These are phyloP conservation scores for Nemania diffusa DNA, from an alignment of 2,329 filamentous ascomycete genomes.

Conservation along the genomic window DNA sequence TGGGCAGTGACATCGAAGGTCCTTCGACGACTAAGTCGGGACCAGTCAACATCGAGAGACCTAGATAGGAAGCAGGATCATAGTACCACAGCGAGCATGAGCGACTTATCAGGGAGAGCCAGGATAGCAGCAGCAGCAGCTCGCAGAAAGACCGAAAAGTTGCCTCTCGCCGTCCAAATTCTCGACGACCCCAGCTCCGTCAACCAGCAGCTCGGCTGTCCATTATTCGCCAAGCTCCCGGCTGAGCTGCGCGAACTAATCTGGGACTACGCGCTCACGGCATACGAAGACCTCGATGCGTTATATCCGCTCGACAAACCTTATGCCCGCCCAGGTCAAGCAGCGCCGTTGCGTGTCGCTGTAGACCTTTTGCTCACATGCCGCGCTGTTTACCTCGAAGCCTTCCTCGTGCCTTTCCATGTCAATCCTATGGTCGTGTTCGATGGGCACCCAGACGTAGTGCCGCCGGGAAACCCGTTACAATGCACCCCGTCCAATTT, in stretches of 20 bases:
- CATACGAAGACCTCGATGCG: slow-evolving; percentile 39
- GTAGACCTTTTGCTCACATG: slow-evolving; percentile 43
- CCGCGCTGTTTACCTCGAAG: slow-evolving; percentile 45
- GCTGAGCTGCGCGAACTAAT: slow-evolving; percentile 43
- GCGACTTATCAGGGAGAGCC: slow-evolving; percentile 18
- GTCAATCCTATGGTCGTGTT: slow-evolving; percentile 42
- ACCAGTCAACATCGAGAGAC: slow-evolving; percentile 13
- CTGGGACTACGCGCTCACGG: slow-evolving; percentile 43
- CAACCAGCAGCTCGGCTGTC: slow-evolving; percentile 36
- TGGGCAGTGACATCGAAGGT: slow-evolving; percentile 37
- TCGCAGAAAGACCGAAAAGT: slow-evolving; percentile 24
- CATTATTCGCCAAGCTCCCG: slow-evolving; percentile 42
- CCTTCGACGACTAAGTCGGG: slow-evolving; percentile 24
- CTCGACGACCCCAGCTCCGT: slow-evolving; percentile 35
- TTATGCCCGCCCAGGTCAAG: slow-evolving; percentile 42
- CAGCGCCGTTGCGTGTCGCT: slow-evolving; percentile 40
- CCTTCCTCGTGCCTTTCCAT: slow-evolving; percentile 44
- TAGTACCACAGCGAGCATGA: slow-evolving; percentile 3
- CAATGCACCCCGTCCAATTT: slow-evolving; percentile 31
- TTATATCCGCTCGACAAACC: slow-evolving; percentile 34
- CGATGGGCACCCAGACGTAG: slow-evolving; percentile 38
- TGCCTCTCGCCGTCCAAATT: slow-evolving; percentile 35
- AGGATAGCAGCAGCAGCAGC: slow-evolving; percentile 15
- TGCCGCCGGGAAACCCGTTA: slow-evolving; percentile 35
- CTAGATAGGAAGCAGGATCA: slow-evolving; percentile 8